phyloP scores from a whole-genome alignment of 495 filamentous ascomycete genomes.

The Hypoxylon lenormandii region DNA sequence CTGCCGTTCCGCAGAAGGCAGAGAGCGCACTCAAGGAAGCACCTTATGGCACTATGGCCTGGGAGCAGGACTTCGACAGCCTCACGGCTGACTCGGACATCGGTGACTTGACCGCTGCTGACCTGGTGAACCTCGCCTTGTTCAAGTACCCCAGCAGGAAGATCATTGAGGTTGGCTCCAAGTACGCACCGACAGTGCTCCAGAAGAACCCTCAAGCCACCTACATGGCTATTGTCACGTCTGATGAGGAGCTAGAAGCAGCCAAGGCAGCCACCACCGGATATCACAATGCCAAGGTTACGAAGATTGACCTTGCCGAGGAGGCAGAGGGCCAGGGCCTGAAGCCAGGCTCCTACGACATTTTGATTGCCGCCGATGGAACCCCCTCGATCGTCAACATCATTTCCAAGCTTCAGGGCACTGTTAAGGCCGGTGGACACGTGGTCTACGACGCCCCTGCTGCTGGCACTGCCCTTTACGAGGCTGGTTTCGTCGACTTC shows the following conservation, averaged over 20 bases:
- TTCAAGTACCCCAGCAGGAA: slow-evolving; percentile 38
- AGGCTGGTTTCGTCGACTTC: slow-evolving; percentile 1
- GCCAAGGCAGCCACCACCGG: slow-evolving; percentile 6
- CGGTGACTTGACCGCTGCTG: neutral
- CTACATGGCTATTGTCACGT: slow-evolving; percentile 11
- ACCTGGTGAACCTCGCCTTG: slow-evolving; percentile 21
- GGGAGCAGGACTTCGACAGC: slow-evolving; percentile 39
- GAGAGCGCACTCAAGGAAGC: slow-evolving; percentile 17
- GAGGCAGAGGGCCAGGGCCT: slow-evolving; percentile 31
- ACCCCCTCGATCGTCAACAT: neutral
- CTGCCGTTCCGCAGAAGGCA: slow-evolving; percentile 49
- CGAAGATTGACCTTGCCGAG: slow-evolving; percentile 22
- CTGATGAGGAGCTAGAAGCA: slow-evolving; percentile 10
- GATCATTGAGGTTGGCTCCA: slow-evolving; percentile 18
- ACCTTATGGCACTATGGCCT: slow-evolving; percentile 34
- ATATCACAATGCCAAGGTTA: slow-evolving; percentile 29
- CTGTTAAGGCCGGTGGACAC: slow-evolving; percentile 2
- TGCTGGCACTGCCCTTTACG: neutral
- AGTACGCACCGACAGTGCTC: slow-evolving; percentile 14
- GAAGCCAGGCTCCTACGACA: slow-evolving; percentile 30
- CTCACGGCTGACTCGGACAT: slow-evolving; percentile 8
- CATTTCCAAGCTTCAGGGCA: slow-evolving; percentile 2
- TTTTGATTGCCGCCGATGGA: slow-evolving; percentile 22
- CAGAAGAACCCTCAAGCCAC: slow-evolving; percentile 14
- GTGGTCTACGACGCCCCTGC: slow-evolving; percentile 1